phyloP scores from a whole-genome alignment of 2,329 filamentous ascomycete species.

The Ophiocordyceps camponoti-saundersi region DNA sequence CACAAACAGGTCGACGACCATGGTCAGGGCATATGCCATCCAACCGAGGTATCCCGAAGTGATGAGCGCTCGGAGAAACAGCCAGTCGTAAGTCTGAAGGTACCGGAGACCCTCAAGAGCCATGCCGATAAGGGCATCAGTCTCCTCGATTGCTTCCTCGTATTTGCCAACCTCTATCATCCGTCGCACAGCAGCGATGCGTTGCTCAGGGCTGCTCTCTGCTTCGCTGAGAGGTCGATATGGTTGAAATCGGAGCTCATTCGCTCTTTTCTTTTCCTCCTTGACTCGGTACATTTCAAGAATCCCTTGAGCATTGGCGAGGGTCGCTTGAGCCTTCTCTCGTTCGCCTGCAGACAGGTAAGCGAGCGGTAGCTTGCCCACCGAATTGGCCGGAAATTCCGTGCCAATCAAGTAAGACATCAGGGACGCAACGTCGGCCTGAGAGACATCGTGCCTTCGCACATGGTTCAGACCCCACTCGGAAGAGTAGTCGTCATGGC shows the following conservation, averaged over 20 bases:
- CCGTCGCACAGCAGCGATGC: conserved; percentile 48
- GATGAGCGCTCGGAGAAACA: conserved; percentile 79
- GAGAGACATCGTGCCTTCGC: conserved; percentile 75
- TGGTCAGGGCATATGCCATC: conserved; percentile 84
- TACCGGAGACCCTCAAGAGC: conserved; percentile 76
- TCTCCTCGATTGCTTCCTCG: conserved; percentile 65
- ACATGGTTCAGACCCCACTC: conserved; percentile 77
- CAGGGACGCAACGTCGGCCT: conserved; percentile 84
- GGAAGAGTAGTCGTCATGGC: conserved; percentile 80
- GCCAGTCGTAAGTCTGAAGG: conserved; percentile 95
- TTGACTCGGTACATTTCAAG: conserved; percentile 95
- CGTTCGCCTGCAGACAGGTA: conserved; percentile 57
- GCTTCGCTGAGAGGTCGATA: conserved; percentile 53
- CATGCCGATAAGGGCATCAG: conserved; percentile 58
- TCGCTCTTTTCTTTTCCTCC: conserved; percentile 64
- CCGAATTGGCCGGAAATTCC: conserved; percentile 89
- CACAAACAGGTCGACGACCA: conserved; percentile 76
- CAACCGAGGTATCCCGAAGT: conserved; percentile 86
- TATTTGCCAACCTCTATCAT: conserved; percentile 50
- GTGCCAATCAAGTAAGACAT: conserved; percentile 87
- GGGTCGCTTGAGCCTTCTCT: conserved; percentile 68
- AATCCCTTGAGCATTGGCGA: conserved; percentile 74
- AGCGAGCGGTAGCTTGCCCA: conserved; percentile 75
- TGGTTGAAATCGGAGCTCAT: conserved; percentile 60
- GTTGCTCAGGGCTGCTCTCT: conserved; percentile 44